Base-by-base conservation (phyloP, 2,329 filamentous ascomycete species). In the Elsinoe necatrix region DNA sequence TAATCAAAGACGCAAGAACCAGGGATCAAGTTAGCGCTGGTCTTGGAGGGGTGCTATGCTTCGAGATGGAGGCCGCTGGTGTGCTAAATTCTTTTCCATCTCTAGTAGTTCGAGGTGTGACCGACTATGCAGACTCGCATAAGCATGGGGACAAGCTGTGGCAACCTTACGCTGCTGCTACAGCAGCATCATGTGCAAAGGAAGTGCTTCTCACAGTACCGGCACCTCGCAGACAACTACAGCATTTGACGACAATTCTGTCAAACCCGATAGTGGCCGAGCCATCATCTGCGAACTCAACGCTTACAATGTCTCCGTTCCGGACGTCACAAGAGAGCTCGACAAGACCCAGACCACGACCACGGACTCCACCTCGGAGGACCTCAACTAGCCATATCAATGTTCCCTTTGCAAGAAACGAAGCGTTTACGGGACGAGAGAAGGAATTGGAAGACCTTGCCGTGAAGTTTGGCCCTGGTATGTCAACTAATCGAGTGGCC, bases 1-100 rank as follows among this genome's bases (percentile, higher is more conserved):
- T 64, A 1, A 59, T 67, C 45, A 63, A 64, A 51, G 58, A 64
- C 20, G 61, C 57, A 9, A n/a, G 1, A 61, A 57, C 41, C 59
- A 54, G 35, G 45, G 57, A 34, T 42, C 41, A 18, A 45, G 20
- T 45, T 7, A 25, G 23, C 20, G 23, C 11, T 12, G 20, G 25
- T 21, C 21, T 45, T 4, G 23, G 14, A 25, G 41, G 41, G 9
- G 51, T 58, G n/a, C 14, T 58, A 4, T 58, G 57, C 18, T 47
- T 58, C 25, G 57, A 58, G 34, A 58, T 57, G 54, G 63, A 61
- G 39, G 59, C 59, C 11, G 37, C 39, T 48, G 54, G 41, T 9
- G 25, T 54, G n/a, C 34, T 54, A 9, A 42, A 54, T 14, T 14
- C 39, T 54, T 54, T 57, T 2, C 45, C 45, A 4, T 48, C 20